phyloP scores from a whole-genome alignment of 2,329 filamentous ascomycete species.

The Penicillium corylophilum region DNA sequence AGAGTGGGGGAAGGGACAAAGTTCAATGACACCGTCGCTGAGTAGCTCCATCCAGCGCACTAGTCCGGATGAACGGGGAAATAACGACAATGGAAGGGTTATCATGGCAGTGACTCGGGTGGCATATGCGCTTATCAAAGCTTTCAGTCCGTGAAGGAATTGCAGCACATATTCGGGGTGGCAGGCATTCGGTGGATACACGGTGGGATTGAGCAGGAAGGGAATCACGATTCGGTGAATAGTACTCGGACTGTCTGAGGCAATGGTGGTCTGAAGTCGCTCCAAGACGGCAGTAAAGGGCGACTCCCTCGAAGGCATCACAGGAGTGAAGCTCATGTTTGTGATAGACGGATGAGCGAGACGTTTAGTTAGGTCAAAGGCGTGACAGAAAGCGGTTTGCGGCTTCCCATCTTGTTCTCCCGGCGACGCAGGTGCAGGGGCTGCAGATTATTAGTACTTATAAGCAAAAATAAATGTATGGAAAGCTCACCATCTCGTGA shows the following conservation, averaged over 20 bases:
- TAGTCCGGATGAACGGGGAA: conserved; percentile 71
- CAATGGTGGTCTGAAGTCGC: conserved; percentile 57
- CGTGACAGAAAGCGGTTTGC: conserved; percentile 62
- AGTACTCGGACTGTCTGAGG: conserved; percentile 56
- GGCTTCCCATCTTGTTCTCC: conserved; percentile 43
- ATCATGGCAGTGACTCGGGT: conserved; percentile 68
- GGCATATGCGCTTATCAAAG: conserved; percentile 68
- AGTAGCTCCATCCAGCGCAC: conserved; percentile 84
- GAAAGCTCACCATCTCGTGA: conserved; percentile 58
- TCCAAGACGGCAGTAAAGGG: conserved; percentile 66
- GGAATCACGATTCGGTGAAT: conserved; percentile 85
- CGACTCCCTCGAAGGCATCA: conserved; percentile 44
- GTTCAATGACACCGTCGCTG: conserved; percentile 80
- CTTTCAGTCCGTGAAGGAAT: conserved; percentile 76
- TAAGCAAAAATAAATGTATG: background rate
- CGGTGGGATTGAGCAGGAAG: conserved; percentile 77
- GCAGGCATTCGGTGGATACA: conserved; percentile 70
- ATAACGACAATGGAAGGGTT: conserved; percentile 76
- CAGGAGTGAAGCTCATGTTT: conserved; percentile 54
- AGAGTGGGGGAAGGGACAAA: conserved; percentile 70
- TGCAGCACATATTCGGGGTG: conserved; percentile 72
- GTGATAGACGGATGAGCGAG: conserved; percentile 57
- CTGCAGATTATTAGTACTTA: conserved; percentile 25
- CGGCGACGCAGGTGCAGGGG: conserved; percentile 19
- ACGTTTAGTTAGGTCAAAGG: conserved; percentile 69